Percentiles rank a stretch among this genome's conserved stretches.
These are phyloP conservation scores for Wickerhamomyces queroliae DNA, from an alignment of 805 yeast species.

Conservation along the genomic window DNA sequence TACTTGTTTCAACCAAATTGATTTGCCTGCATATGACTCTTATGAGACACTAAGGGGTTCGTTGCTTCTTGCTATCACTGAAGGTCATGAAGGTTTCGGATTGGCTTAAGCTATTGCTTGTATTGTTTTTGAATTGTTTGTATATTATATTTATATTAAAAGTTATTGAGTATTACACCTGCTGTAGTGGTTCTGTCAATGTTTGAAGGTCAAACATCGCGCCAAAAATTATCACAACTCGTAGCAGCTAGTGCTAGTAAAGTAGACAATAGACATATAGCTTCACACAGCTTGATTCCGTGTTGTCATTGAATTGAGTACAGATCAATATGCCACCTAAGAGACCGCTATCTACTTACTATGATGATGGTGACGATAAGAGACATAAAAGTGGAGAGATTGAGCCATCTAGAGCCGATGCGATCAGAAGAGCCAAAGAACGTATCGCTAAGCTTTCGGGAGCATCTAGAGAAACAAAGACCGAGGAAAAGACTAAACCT, in stretches of 20 bases:
- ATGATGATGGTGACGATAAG: constrained; percentile 1
- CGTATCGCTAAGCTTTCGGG: too few relatives aligned
- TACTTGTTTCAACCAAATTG: constrained; percentile 94
- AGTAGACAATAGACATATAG: too few relatives aligned
- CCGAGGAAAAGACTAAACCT: background rate
- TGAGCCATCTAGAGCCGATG: constrained; percentile 1
- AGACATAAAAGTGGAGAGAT: constrained; percentile 1
- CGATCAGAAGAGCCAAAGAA: constrained; percentile 4
- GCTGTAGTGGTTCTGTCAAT: too few relatives aligned
- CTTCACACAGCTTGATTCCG: too few relatives aligned
- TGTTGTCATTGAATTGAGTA: background rate
- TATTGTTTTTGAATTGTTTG: background rate
- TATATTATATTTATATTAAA: background rate
- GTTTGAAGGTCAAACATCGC: too few relatives aligned
- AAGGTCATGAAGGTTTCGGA: constrained; percentile 96
- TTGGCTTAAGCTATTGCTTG: constrained; percentile 64
- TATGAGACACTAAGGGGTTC: constrained; percentile 83
- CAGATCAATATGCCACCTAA: constrained; percentile 5
- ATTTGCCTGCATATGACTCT: constrained; percentile 86
- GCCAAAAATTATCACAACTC: too few relatives aligned
- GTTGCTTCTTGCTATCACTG: constrained; percentile 78
- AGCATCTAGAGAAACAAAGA: too few relatives aligned
- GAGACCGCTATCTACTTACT: background rate
- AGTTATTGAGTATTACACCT: too few relatives aligned
- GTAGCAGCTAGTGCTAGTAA: too few relatives aligned